Percentiles rank a stretch among this genome's conserved stretches.
These are phyloP conservation scores for Termitomyces sp. DNA, from an alignment of 768 basidiomycete genomes.

Conservation along the genomic window DNA sequence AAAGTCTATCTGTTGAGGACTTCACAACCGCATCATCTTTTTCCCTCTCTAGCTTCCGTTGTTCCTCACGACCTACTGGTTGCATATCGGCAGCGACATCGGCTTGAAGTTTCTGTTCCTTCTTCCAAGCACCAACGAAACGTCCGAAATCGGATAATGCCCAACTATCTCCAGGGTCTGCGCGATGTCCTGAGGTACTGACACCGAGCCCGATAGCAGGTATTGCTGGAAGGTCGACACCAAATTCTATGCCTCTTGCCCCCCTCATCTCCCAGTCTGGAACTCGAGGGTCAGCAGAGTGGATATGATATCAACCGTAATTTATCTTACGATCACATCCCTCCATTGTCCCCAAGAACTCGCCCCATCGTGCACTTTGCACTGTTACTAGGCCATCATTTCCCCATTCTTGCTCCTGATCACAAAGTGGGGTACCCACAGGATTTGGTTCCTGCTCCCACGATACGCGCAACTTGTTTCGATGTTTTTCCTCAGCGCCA, in stretches of 20 bases:
- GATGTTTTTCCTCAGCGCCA: slow-evolving; percentile 65
- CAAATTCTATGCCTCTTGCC: slow-evolving; percentile 71
- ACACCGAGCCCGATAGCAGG: slow-evolving; percentile 39
- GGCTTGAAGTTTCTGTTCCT: slow-evolving; percentile 42
- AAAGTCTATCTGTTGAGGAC: slow-evolving; percentile 68
- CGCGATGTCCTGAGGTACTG: slow-evolving; percentile 8
- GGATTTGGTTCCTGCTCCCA: slow-evolving; percentile 27
- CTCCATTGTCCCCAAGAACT: slow-evolving; percentile 87
- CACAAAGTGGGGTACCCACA: slow-evolving; percentile 38
- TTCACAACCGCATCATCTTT: slow-evolving; percentile 52
- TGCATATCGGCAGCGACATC: slow-evolving; percentile 24
- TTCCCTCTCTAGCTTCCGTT: slow-evolving; percentile 17
- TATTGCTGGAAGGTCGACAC: slow-evolving; percentile 53
- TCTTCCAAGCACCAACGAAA: slow-evolving; percentile 60
- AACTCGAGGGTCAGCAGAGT: neutral
- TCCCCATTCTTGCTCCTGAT: slow-evolving; percentile 60
- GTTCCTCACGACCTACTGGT: slow-evolving; percentile 15
- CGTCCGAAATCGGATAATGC: slow-evolving; percentile 59
- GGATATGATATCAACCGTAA: neutral
- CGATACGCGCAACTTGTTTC: slow-evolving; percentile 36
- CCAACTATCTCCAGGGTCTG: slow-evolving; percentile 33
- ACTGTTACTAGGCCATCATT: slow-evolving; percentile 93
- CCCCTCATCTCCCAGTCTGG: slow-evolving; percentile 92
- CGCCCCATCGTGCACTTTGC: slow-evolving; percentile 94
- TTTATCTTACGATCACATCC: slow-evolving; percentile 69